phyloP scores from a whole-genome alignment of 306 rosid species.

The Quercus robur region DNA sequence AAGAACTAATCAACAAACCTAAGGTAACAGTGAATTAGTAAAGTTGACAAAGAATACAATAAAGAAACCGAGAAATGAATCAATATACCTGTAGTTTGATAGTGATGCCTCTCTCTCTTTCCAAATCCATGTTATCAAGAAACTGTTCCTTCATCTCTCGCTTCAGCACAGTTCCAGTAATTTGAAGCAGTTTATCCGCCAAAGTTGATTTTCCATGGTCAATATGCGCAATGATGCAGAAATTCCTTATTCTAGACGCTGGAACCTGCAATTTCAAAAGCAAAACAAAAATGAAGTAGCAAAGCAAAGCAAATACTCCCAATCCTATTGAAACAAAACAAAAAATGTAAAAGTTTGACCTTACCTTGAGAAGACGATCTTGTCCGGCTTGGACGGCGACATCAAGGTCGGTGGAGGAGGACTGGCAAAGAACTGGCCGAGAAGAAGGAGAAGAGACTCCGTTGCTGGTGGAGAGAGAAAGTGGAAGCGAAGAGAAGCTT shows the following conservation, averaged over 20 bases:
- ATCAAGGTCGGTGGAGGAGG: constrained; percentile 38
- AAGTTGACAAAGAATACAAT: no score
- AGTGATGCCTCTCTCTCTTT: constrained; percentile 92
- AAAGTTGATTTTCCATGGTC: constrained; percentile 91
- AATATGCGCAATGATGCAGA: constrained; percentile 81
- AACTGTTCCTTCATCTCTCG: constrained; percentile 96
- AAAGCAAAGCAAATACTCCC: background rate
- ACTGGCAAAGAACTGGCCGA: constrained; percentile 38
- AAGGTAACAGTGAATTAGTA: no score
- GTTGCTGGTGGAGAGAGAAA: constrained; percentile 1
- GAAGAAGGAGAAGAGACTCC: constrained; percentile 4
- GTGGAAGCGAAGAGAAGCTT: constrained; percentile 12
- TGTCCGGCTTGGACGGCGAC: constrained; percentile 48
- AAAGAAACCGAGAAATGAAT: background rate
- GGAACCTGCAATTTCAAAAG: constrained; percentile 57
- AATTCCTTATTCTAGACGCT: constrained; percentile 69
- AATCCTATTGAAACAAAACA: background rate
- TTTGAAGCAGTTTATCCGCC: constrained; percentile 83
- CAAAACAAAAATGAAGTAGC: background rate
- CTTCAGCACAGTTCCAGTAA: constrained; percentile 82
- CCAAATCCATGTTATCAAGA: constrained; percentile 99
- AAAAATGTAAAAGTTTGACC: background rate
- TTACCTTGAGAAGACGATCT: constrained; percentile 74
- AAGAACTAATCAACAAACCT: no score
- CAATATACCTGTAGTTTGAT: constrained; percentile 72